Percentiles rank a stretch among this genome's conserved stretches.
phyloP scores from a whole-genome alignment of 192 early-diverging fungal species.

The Podila epicladia region DNA sequence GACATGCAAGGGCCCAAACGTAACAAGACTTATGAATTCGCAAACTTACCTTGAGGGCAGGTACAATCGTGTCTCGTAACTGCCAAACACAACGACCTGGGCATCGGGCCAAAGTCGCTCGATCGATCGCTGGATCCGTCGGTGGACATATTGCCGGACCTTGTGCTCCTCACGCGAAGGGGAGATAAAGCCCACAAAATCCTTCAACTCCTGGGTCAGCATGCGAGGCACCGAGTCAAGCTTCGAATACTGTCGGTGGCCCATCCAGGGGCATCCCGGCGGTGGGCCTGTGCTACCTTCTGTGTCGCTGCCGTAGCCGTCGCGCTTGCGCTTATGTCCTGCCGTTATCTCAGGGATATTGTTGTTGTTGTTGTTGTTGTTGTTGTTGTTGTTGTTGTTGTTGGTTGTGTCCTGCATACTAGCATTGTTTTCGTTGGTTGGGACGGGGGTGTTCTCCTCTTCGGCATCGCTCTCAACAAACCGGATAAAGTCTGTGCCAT shows the following conservation, averaged over 20 bases:
- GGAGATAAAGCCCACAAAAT: slow-evolving; percentile 81
- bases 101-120: slow-evolving; percentile 56
- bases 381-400: too few relatives aligned
- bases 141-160: slow-evolving; percentile 77
- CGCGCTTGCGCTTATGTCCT: background rate
- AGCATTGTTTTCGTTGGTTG: too few relatives aligned
- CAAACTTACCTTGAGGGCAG: slow-evolving; percentile 77
- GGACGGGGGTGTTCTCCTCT: background rate
- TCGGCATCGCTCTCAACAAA: slow-evolving; percentile 14
- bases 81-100: slow-evolving; percentile 82
- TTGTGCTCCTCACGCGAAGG: slow-evolving; percentile 85
- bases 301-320: background rate
- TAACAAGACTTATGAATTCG: background rate
- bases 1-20: background rate
- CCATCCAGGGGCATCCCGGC: slow-evolving; percentile 36
- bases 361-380: too few relatives aligned
- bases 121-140: slow-evolving; percentile 66
- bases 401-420: too few relatives aligned
- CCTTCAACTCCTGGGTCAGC: slow-evolving; percentile 72
- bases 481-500: slow-evolving; percentile 31
- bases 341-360: background rate
- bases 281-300: background rate
- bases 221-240: slow-evolving; percentile 7
- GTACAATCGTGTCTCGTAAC: slow-evolving; percentile 86
- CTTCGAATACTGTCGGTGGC: slow-evolving; percentile 8